These are phyloP conservation scores for Sisymbrium irio DNA, from an alignment of 345 rosid species.

Conservation along the genomic window DNA sequence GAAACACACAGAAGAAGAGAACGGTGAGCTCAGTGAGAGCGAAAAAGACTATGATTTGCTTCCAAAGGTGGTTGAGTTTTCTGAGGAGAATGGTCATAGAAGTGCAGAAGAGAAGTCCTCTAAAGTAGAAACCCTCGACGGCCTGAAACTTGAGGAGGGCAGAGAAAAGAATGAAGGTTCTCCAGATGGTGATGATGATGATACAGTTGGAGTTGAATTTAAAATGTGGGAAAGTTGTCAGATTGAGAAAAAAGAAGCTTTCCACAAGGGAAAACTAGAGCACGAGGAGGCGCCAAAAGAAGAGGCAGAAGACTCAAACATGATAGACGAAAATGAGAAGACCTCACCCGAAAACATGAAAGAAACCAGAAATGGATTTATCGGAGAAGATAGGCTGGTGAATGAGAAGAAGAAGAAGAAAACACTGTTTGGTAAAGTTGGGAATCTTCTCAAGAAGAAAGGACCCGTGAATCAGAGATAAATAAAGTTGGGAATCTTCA, in stretches of 20 bases:
- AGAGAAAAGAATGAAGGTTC: slow-evolving; percentile 7
- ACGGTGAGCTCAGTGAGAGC: slow-evolving; percentile 68
- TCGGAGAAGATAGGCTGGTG: slow-evolving; percentile 38
- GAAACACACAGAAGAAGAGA: slow-evolving; percentile 61
- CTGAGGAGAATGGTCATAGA: slow-evolving; percentile 77
- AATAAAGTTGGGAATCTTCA: background rate
- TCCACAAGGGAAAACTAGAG: slow-evolving; percentile 55
- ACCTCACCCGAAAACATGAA: slow-evolving; percentile 46
- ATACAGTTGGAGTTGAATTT: slow-evolving; percentile 58
- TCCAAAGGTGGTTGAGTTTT: slow-evolving; percentile 77
- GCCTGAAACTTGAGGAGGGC: slow-evolving; percentile 5
- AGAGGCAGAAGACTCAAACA: slow-evolving; percentile 41
- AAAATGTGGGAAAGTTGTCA: slow-evolving; percentile 97
- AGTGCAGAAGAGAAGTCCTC: slow-evolving; percentile 51
- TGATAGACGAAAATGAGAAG: slow-evolving; percentile 4
- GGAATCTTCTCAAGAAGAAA: slow-evolving; percentile 93
- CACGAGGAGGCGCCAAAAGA: slow-evolving; percentile 63
- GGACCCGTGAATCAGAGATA: slow-evolving; percentile 31
- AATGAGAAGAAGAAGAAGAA: slow-evolving; percentile 68
- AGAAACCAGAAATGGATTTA: slow-evolving; percentile 45
- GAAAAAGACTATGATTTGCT: slow-evolving; percentile 93
- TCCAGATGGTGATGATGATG: slow-evolving; percentile 35
- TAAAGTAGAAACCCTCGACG: background rate
- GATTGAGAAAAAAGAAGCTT: slow-evolving; percentile 82
- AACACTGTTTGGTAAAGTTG: slow-evolving; percentile 82